Base-by-base conservation (phyloP, 2,329 filamentous ascomycete genomes). In the Trichoderma sp. region DNA sequence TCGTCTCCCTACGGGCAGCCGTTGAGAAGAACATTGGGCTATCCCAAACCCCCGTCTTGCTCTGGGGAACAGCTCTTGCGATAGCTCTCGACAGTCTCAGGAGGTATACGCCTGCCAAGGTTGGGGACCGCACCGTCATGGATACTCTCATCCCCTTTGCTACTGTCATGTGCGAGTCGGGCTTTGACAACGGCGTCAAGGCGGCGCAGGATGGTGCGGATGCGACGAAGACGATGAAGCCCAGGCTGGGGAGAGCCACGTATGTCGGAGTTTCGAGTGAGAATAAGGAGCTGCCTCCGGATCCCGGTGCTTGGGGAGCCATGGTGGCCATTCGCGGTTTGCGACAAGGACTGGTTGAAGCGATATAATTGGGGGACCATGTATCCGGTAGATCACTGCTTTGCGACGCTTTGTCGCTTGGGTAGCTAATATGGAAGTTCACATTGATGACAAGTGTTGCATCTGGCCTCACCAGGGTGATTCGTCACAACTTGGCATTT, bases 251-350 rank as follows among this genome's bases (percentile, higher is more conserved):
- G 1, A 79, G 89, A 59, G 88, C 88, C 12, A 89, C 89, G 0
- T 91, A 91, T 70, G 85, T 91, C 3, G 87, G 84, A 5, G 82
- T 80, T 1, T 83, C 82, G 50, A 83, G 80, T 64, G 79, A 83
- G 66, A 80, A 79, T 62, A 76, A 76, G 60, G 81, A 81, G 51
- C 67, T 83, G 63, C 86, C 89, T 5, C 88, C 89, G 3, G 89
- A 91, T 73, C 89, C 89, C 0, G 88, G 89, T 34, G 89, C 89
- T 5, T 87, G 88, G 80, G 89, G 88, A n/a, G 82, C 89, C 26
- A 87, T 87, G 82, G 82, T 85, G 17, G 82, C 78, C 2, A 79
- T 84, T 50, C 74, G 76, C 68, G 81, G 79, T 1, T 66, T 83
- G 57, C 68, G 73, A 58, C 72, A 72, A 54, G 68, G 66, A n/a